Evolutionary conservation across 2,329 filamentous ascomycete genomes (phyloP), one percentile per base, ranked within the genome.

Genomic region (Calonectria pteridis): DNA sequence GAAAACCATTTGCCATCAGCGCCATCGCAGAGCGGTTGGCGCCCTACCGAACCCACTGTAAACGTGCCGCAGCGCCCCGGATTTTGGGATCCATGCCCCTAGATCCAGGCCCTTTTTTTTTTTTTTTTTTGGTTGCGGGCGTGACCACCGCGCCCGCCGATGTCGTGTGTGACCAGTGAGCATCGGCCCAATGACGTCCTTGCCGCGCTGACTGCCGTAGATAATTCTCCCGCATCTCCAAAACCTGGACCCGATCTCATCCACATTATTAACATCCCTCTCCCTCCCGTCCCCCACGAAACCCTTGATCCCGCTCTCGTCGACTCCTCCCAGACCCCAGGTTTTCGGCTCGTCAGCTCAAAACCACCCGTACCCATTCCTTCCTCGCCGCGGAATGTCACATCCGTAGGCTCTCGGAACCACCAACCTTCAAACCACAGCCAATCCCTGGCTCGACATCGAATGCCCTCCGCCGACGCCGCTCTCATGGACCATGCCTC

Each of bases 401-500:
- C 73, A 67, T 73, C 76, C 72, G 71, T 77, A 78, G 76, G 58
- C 50, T 55, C 28, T 67, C 75, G 67, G 62, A 72, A 69, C 67
- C 69, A 58, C 49, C 71, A 50, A 67, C 35, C 70, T 71, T 46
- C 72, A 75, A 75, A 77, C 72, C 64, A 69, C 79, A 76, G 79
- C 79, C 77, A 76, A 77, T 78, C 76, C 75, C 77, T 76, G 75
- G 65, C 67, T n/a, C 72, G 50, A 73, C 71, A 50, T 72, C 88
- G 86, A 85, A 91, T 91, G 89, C 87, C 90, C 85, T 86, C 87
- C 82, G 86, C 88, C 79, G 87, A 90, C 85, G 85, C 87, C 83
- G 86, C 88, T 80, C 84, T 88, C 80, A 83, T 88, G 82, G 88
- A 89, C 83, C 85, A 93, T 91, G 89, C 87, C 84, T 86, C 90